Base-by-base conservation (phyloP, 176 grass and related monocot species). In the Oryza nivara region DNA sequence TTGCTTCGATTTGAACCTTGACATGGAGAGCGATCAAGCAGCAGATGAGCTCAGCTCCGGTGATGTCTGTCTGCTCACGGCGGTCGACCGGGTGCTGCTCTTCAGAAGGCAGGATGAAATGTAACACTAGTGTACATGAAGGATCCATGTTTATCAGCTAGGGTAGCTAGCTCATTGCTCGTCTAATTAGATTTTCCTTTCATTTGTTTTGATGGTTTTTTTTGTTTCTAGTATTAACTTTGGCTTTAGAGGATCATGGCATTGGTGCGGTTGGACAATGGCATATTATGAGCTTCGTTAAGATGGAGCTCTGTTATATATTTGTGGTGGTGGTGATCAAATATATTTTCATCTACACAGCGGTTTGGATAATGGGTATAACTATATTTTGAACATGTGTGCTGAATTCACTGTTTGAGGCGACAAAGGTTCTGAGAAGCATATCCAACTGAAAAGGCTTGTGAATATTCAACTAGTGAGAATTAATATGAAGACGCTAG, bases 1-100 rank as follows among this genome's bases (percentile, higher is more conserved):
- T 56, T 87, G 78, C 83, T 85, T 98, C n/a, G 96, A 98, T 95
- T 63, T 98, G 89, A 98, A 98, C 83, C 69, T 98, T 44, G 43
- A 77, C 32, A 79, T 91, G 65, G 79, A 63, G 68, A 82, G 51
- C 66, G 64, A 88, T 34, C 82, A 72, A 40, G 77, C 54, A 16
- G 89, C 46, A 12, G 89, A 82, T 36, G 81, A 90, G 72, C 60
- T 7, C 51, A 76, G 45, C 10, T 80, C 49, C 20, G 68, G 69
- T 74, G 86, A 89, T 64, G 13, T 92, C 25, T 77, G 84, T 82
- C 77, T 95, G 77, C 81, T 93, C 38, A 85, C 91, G 40, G 83
- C 91, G 15, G 96, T 94, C 14, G 93, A 98, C 85, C 45, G 88
- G 83, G 83, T 81, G 23, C 56, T 98, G 28, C 83, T 92, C 51